Conservation (phyloP, 257 asterid species). For the Petunia secreta region DNA sequence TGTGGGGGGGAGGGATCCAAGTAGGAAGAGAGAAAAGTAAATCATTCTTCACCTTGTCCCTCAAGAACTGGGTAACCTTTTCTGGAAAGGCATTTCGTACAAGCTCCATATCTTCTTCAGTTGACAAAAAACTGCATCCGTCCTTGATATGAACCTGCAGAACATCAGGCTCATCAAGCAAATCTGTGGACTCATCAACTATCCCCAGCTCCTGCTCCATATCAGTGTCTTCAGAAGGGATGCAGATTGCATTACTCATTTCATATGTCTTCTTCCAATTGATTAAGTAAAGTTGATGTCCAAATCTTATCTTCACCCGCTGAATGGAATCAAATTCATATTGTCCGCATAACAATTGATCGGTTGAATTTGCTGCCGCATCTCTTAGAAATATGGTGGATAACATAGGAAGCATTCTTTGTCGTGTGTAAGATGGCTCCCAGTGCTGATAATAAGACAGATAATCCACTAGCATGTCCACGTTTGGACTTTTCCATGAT, state of each 20-base stretch:
- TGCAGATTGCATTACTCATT: conserved; percentile 33
- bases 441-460: conserved; percentile 72
- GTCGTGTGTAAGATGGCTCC: conserved; percentile 92
- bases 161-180: conserved; percentile 57
- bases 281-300: conserved; percentile 68
- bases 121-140: conserved; percentile 63
- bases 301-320: conserved; percentile 72
- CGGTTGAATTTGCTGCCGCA: conserved; percentile 54
- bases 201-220: conserved; percentile 40
- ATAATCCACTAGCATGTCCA: conserved; percentile 72
- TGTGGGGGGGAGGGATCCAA: background rate
- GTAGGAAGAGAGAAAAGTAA: background rate
- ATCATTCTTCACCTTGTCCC: conserved; percentile 61
- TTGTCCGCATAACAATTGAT: conserved; percentile 58
- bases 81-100: conserved; percentile 76
- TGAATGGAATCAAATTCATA: conserved; percentile 78
- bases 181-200: conserved; percentile 53
- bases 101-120: conserved; percentile 88
- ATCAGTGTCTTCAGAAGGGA: conserved; percentile 49
- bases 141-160: conserved; percentile 52
- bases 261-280: conserved; percentile 67
- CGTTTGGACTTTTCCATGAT: conserved; percentile 65
- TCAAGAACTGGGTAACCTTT: conserved; percentile 53
- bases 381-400: conserved; percentile 74
- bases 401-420: conserved; percentile 74